phyloP scores from a whole-genome alignment of 768 basidiomycete species.

The Pulveroboletus sp. region DNA sequence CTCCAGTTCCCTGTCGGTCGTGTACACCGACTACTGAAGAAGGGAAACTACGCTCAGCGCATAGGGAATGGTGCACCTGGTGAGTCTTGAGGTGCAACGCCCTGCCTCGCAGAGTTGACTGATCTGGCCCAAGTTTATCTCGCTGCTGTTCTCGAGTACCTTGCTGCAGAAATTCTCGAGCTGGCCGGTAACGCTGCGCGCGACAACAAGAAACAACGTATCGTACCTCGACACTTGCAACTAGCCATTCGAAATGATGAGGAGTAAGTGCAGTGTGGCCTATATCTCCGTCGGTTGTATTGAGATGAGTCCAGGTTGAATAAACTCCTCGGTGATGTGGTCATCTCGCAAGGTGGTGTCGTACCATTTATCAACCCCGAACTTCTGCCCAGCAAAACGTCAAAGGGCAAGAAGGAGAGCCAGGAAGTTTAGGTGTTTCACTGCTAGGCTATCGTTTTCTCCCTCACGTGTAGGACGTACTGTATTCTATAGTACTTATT shows the following conservation, averaged over 20 bases:
- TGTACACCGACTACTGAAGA: slow-evolving; percentile 56
- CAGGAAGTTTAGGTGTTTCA: slow-evolving; percentile 37
- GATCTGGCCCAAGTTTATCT: slow-evolving; percentile 42
- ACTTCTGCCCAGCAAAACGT: slow-evolving; percentile 49
- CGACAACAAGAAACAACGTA: slow-evolving; percentile 57
- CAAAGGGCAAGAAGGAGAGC: slow-evolving; percentile 49
- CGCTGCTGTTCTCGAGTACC: slow-evolving; percentile 57
- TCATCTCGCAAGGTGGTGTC: slow-evolving; percentile 63
- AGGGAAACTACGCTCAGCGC: slow-evolving; percentile 54
- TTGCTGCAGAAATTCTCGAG: slow-evolving; percentile 61
- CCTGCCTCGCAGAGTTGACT: not conserved
- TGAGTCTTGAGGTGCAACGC: slow-evolving; percentile 8
- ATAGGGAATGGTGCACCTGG: slow-evolving; percentile 52
- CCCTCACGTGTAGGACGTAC: slow-evolving; percentile 24
- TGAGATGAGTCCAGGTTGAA: slow-evolving; percentile 27
- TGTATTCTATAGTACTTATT: slow-evolving; percentile 33
- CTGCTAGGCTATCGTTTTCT: slow-evolving; percentile 15
- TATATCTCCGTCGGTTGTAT: not conserved
- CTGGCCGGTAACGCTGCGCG: slow-evolving; percentile 54
- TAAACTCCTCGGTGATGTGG: slow-evolving; percentile 42
- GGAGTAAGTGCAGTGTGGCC: slow-evolving; percentile 28
- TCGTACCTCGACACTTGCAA: slow-evolving; percentile 61
- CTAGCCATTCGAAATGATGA: slow-evolving; percentile 63
- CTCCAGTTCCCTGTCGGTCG: slow-evolving; percentile 54
- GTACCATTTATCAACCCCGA: slow-evolving; percentile 48